A percentile compares a stretch with the other conserved stretches of the same genome.
Evolutionary conservation across 164 flowering plant species (phyloP).

Genomic region (Berberis thunbergii): DNA sequence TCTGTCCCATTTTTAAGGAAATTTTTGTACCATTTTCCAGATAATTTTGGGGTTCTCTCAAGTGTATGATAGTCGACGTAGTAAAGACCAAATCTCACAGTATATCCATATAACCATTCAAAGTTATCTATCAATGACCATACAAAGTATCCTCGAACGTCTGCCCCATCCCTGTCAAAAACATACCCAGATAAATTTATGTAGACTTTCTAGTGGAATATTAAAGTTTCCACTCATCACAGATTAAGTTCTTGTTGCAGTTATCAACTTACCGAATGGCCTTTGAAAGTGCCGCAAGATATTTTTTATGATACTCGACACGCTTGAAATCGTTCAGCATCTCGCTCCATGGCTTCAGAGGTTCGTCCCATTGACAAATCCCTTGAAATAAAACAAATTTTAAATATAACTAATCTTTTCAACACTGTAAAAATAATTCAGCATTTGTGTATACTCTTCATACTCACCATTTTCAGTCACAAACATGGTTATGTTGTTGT

Average conservation of each 20-base stretch:
- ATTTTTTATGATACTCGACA: slow-evolving; percentile 29
- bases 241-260: too few relatives aligned
- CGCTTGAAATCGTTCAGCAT: slow-evolving; percentile 31
- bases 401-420: too few relatives aligned
- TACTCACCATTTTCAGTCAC: slow-evolving; percentile 54
- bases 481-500: slow-evolving; percentile 41
- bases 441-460: neutral
- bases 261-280: slow-evolving; percentile 36
- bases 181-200: too few relatives aligned
- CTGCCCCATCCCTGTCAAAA: slow-evolving; percentile 14
- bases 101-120: slow-evolving; percentile 12
- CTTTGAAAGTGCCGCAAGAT: slow-evolving; percentile 32
- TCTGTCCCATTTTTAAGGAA: slow-evolving; percentile 6
- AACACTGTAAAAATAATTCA: too few relatives aligned
- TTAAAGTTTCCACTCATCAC: too few relatives aligned
- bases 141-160: slow-evolving; percentile 16
- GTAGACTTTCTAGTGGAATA: too few relatives aligned
- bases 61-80: slow-evolving; percentile 8
- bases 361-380: slow-evolving; percentile 12
- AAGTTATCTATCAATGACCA: slow-evolving; percentile 17
- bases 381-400: slow-evolving; percentile 9
- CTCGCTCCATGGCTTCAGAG: slow-evolving; percentile 4
- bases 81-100: slow-evolving; percentile 11
- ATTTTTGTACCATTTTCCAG: slow-evolving; percentile 12
- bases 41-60: slow-evolving; percentile 10